These are phyloP conservation scores for Leccinum truebloodii DNA, from an alignment of 768 basidiomycete species.

Conservation along the genomic window DNA sequence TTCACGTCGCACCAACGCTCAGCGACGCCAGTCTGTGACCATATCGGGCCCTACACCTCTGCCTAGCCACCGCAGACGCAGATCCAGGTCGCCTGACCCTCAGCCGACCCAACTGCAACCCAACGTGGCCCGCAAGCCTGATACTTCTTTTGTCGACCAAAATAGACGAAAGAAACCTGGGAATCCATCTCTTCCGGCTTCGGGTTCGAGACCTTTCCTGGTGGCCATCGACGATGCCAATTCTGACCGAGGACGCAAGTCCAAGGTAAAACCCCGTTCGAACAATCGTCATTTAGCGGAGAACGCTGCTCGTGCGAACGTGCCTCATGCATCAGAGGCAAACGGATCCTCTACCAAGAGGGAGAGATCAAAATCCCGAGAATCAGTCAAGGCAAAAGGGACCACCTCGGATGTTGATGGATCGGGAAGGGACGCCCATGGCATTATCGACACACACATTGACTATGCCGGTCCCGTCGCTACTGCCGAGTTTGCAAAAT, in stretches of 20 bases:
- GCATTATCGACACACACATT: slow-evolving; percentile 13
- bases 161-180: slow-evolving; percentile 35
- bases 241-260: slow-evolving; percentile 35
- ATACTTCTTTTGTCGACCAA: slow-evolving; percentile 22
- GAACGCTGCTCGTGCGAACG: slow-evolving; percentile 16
- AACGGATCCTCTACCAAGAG: slow-evolving; percentile 18
- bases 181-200: slow-evolving; percentile 14
- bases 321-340: slow-evolving; percentile 12
- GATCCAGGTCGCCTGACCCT: slow-evolving; percentile 38
- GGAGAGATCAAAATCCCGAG: slow-evolving; percentile 41
- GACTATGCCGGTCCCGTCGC: slow-evolving; percentile 40
- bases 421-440: slow-evolving; percentile 24
- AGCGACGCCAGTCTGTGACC: slow-evolving; percentile 24
- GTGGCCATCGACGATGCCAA: slow-evolving; percentile 19
- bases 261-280: slow-evolving; percentile 29
- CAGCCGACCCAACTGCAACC: slow-evolving; percentile 19
- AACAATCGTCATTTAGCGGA: slow-evolving; percentile 26
- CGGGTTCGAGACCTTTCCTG: slow-evolving; percentile 27
- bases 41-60: slow-evolving; percentile 19
- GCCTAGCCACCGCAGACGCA: slow-evolving; percentile 29
- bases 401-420: slow-evolving; percentile 31
- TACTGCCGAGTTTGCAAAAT: slow-evolving; percentile 49
- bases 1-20: slow-evolving; percentile 28
- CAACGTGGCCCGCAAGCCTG: slow-evolving; percentile 20
- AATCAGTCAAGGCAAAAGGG: slow-evolving; percentile 29